Evolutionary conservation across 768 basidiomycete species (phyloP).

Genomic region (Favolaschia claudopus): DNA sequence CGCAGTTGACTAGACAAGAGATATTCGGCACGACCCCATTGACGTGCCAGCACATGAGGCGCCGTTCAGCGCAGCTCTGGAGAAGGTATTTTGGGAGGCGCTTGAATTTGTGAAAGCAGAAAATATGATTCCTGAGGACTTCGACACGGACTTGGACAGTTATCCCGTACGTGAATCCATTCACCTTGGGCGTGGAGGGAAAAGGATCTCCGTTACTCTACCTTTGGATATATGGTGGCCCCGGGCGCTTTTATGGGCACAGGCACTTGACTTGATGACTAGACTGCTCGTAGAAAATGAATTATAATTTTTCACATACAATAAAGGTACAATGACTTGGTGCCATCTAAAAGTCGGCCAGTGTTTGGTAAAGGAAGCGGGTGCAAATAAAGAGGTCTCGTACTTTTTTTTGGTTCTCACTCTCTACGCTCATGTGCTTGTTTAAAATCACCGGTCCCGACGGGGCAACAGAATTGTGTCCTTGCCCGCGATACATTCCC

Average conservation of each 20-base stretch:
- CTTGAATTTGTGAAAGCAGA: not conserved
- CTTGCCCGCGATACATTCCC: too few relatives aligned
- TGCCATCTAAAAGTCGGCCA: too few relatives aligned
- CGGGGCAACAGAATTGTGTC: too few relatives aligned
- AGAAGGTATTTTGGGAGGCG: not conserved
- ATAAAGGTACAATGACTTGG: too few relatives aligned
- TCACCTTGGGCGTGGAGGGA: not conserved
- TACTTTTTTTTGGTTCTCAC: too few relatives aligned
- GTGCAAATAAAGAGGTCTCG: too few relatives aligned
- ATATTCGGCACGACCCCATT: constrained; percentile 7
- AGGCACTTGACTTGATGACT: constrained; percentile 1
- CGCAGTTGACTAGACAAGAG: not conserved
- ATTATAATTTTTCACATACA: too few relatives aligned
- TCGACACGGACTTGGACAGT: constrained; percentile 1
- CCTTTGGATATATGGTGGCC: constrained; percentile 2
- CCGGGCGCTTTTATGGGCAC: constrained; percentile 2
- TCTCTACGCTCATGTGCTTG: too few relatives aligned
- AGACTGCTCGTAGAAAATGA: not conserved
- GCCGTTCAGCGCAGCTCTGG: not conserved
- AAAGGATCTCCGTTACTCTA: not conserved
- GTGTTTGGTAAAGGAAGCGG: too few relatives aligned
- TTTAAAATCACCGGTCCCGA: too few relatives aligned
- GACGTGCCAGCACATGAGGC: not conserved
- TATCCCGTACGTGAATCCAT: not conserved
- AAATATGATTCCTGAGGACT: not conserved